Evolutionary conservation across 768 basidiomycete genomes (phyloP), one percentile per base, ranked within the genome.

Genomic region (Boletus sp.): DNA sequence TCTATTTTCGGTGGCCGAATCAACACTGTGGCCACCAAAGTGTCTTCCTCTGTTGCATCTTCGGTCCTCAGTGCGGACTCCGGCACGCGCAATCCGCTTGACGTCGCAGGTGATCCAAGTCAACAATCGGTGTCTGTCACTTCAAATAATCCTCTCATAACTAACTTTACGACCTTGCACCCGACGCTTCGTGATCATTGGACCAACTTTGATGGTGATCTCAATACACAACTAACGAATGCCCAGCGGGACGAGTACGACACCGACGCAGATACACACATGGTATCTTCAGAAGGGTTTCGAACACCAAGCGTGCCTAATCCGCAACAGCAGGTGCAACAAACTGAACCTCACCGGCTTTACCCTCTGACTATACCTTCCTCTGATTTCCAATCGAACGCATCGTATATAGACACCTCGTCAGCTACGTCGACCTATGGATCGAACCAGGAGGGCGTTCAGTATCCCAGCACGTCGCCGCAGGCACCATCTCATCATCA

Each of bases 1-100:
- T 81, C 83, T 7, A 87, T 90, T 28, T 90, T 90, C 68, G 83
- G 87, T 48, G 89, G 89, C n/a, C 81, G 83, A 64, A 89, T 84
- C 10, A 82, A 87, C 57, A 87, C 82, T 0, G 75, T 90, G 24
- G 73, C 76, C 9, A 84, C 82, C 0, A 83, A 81, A 55, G 64
- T 66, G 1, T 55, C 75, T 6, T 50, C 75, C 17, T 62, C 66
- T 7, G 63, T 71, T 9, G 53, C 56, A 20, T 55, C 67, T n/a
- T 64, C 57, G 11, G 44, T 35, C 33, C 54, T 58, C 45, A 36
- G 17, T 12, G 5, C 56, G 9, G 48, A 50, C 20, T 42, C 59
- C 4, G 48, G 33, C 46, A 5, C 29, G 11, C 52, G 30, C 41
- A 39, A n/a, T 29, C 18, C 50, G 17, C 44, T 37, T 5, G 12